Percentiles rank a stretch among this genome's conserved stretches.
phyloP scores from a whole-genome alignment of 2,329 filamentous ascomycete species.

The Neonectria coccinea region DNA sequence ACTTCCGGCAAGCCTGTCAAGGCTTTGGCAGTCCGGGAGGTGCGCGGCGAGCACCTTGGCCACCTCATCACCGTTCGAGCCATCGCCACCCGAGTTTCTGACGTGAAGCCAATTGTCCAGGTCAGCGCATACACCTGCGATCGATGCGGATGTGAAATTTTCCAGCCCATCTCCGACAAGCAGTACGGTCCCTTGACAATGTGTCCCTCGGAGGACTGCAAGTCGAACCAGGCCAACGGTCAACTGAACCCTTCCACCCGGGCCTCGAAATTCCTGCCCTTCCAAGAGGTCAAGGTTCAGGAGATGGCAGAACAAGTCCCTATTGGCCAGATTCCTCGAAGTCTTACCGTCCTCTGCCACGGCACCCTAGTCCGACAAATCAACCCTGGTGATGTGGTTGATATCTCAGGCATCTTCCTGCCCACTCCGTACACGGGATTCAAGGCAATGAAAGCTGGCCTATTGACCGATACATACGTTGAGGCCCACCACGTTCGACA shows the following conservation, averaged over 20 bases:
- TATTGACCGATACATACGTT: constrained; percentile 97
- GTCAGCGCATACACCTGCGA: constrained; percentile 99
- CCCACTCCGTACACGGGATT: constrained; percentile 99
- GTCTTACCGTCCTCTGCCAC: constrained; percentile 89
- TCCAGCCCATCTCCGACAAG: constrained; percentile 93
- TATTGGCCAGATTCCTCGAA: constrained; percentile 95
- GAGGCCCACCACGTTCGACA: constrained; percentile 94
- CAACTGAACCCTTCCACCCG: constrained; percentile 95
- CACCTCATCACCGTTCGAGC: constrained; percentile 93
- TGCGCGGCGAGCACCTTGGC: constrained; percentile 92
- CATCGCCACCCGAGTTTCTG: constrained; percentile 94
- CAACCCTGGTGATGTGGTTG: constrained; percentile 93
- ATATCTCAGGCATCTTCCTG: constrained; percentile 94
- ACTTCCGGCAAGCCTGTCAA: constrained; percentile 72
- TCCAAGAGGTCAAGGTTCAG: constrained; percentile 98
- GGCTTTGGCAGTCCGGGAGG: constrained; percentile 88
- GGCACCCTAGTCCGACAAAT: constrained; percentile 87
- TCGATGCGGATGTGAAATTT: constrained; percentile 95
- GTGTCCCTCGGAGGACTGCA: constrained; percentile 92
- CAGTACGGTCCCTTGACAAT: constrained; percentile 88
- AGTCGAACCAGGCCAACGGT: constrained; percentile 89
- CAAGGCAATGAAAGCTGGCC: constrained; percentile 92
- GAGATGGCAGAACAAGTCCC: constrained; percentile 99
- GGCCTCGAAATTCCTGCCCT: constrained; percentile 95
- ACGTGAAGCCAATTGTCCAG: constrained; percentile 97